phyloP scores from a whole-genome alignment of 2,329 filamentous ascomycete genomes.

The Albifimbria verrucaria region DNA sequence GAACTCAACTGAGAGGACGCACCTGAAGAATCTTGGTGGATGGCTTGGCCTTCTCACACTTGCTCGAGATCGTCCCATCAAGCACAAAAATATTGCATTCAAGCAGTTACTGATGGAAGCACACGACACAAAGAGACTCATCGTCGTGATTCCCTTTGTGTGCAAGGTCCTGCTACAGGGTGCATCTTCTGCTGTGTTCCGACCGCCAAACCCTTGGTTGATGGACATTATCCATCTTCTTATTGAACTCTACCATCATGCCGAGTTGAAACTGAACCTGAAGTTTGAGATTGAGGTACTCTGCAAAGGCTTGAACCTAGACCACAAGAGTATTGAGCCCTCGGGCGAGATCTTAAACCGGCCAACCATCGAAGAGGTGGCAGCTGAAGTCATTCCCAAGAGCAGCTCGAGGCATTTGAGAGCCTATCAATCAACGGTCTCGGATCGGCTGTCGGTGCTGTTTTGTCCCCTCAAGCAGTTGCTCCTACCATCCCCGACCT shows the following conservation, averaged over 20 bases:
- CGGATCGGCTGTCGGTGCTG: constrained; percentile 63
- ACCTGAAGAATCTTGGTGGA: constrained; percentile 87
- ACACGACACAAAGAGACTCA: constrained; percentile 84
- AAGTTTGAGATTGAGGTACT: constrained; percentile 99
- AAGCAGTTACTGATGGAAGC: constrained; percentile 93
- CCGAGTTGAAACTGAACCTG: constrained; percentile 90
- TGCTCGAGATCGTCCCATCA: constrained; percentile 90
- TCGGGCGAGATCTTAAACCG: constrained; percentile 82
- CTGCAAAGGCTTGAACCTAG: constrained; percentile 87
- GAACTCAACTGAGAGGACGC: constrained; percentile 77
- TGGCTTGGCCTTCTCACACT: constrained; percentile 95
- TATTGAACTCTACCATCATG: constrained; percentile 89
- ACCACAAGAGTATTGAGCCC: constrained; percentile 87
- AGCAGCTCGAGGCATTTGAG: constrained; percentile 77
- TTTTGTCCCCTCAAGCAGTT: constrained; percentile 74
- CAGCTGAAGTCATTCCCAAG: constrained; percentile 57
- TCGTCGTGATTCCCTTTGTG: constrained; percentile 94
- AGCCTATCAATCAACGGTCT: constrained; percentile 76
- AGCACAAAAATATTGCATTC: constrained; percentile 95
- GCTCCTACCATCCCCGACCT: constrained; percentile 82
- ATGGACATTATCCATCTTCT: constrained; percentile 93
- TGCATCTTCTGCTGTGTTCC: constrained; percentile 81
- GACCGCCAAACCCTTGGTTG: constrained; percentile 92
- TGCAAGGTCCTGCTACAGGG: constrained; percentile 93
- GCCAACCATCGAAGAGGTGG: constrained; percentile 57